A percentile compares a stretch with the other conserved stretches of the same genome.
Evolutionary conservation across 2,329 filamentous ascomycete genomes (phyloP).

Genomic region (Cadophora luteo-olivacea): DNA sequence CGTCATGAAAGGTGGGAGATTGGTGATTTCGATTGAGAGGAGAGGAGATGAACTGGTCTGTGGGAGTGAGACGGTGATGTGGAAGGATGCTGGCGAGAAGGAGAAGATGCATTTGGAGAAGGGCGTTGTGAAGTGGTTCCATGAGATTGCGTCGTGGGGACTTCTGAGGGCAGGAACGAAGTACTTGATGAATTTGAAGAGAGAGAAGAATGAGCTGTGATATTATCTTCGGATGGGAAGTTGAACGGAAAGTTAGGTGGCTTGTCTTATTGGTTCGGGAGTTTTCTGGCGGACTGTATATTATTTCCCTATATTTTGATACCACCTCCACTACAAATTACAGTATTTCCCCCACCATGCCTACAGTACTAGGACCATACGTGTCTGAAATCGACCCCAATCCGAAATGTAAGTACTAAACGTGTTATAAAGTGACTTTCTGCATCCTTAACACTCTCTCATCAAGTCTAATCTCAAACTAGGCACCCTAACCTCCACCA

Average conservation of each 20-base stretch:
- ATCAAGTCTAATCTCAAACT: background rate
- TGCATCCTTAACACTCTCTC: background rate
- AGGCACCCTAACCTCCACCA: background rate
- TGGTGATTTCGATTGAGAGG: slow-evolving; percentile 3
- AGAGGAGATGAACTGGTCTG: background rate
- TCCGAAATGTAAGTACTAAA: too few relatives aligned
- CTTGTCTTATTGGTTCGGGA: too few relatives aligned
- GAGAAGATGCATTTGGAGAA: slow-evolving; percentile 8
- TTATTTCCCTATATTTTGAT: background rate
- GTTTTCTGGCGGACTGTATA: background rate
- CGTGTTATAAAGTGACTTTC: background rate
- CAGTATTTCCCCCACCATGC: too few relatives aligned
- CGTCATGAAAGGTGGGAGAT: background rate
- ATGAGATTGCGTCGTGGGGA: slow-evolving; percentile 9
- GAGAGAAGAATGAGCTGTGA: background rate
- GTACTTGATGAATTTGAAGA: slow-evolving; percentile 12
- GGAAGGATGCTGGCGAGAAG: background rate
- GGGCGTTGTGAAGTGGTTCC: background rate
- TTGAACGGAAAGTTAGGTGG: background rate
- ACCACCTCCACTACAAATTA: background rate
- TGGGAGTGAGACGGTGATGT: slow-evolving; percentile 7
- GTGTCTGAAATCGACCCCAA: too few relatives aligned
- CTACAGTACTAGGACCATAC: too few relatives aligned
- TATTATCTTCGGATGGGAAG: background rate
- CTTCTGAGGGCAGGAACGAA: background rate